Evolutionary conservation across 2,329 filamentous ascomycete genomes (phyloP), one percentile per base, ranked within the genome.

Genomic region (Ophiostoma ulmi): DNA sequence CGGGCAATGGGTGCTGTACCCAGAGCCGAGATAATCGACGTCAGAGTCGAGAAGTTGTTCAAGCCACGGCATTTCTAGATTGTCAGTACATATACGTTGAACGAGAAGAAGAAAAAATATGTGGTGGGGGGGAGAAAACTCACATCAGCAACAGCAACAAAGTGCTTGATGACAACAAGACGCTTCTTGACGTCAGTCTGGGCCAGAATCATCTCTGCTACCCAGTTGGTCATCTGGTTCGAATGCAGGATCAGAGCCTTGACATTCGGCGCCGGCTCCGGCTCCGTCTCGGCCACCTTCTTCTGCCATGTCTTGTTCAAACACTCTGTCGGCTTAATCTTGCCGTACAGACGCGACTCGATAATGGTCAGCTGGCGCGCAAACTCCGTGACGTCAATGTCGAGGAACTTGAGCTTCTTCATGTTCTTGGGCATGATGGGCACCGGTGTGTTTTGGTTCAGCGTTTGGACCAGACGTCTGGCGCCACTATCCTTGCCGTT

Each of bases 221-320:
- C 95, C 95, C 95, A 99, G 78, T 98, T 99, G 6, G 95, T 99
- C 84, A 99, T 89, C 80, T 98, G 94, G 77, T 99, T 99, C 0
- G 95, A 98, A 81, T 99, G 95, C 69, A 98, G 84, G 81, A 99
- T 99, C 73, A 99, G 85, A 11, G 93, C 92, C 81, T 98, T 97
- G 75, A 99, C 93, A 76, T 99, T 98, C 0, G 93, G 88, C 11
- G 95, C 94, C 44, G 94, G 92, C 76, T 97, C 93, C 6, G 90
- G 87, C 73, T 94, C 91, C 72, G 90, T 90, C 44, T 94, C 91
- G 10, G 83, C 86, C 72, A 96, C 85, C 83, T 97, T 97, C 86
- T 96, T 98, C 80, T 97, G 93, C 95, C 95, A 99, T 5, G 94
- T 97, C 84, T 99, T 99, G 81, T 97, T 97, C 73, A 99, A 83